These are phyloP conservation scores for Desmodesmus armatus DNA, from an alignment of 139 green algal species.

Conservation along the genomic window DNA sequence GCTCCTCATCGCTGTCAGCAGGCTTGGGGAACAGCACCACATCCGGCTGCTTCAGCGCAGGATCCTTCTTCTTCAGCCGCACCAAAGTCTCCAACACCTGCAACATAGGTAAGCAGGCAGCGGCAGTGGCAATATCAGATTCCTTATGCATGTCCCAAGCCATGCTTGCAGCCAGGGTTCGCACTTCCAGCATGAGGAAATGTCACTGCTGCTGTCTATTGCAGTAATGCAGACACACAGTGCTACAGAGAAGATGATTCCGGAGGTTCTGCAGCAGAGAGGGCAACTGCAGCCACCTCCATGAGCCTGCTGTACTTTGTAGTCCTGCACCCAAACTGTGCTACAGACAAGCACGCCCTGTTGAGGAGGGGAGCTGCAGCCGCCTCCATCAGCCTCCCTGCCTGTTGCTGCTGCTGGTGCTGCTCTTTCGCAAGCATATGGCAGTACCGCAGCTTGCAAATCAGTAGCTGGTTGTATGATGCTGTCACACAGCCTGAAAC, in stretches of 20 bases:
- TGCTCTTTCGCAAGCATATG: not conserved
- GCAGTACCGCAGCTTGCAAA: too few species aligned
- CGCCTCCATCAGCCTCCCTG: too few species aligned
- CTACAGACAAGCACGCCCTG: too few species aligned
- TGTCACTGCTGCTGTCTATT: not conserved
- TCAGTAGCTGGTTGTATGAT: too few species aligned
- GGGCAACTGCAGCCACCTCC: too few species aligned
- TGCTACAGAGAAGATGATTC: not conserved
- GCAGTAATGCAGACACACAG: not conserved
- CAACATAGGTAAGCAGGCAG: constrained; percentile 54
- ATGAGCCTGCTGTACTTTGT: too few species aligned
- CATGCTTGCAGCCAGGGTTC: too few species aligned
- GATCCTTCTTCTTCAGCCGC: constrained; percentile 79
- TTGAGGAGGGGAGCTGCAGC: too few species aligned
- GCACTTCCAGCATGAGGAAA: not conserved
- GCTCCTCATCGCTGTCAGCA: constrained; percentile 24
- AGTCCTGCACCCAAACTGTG: too few species aligned
- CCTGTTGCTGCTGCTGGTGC: not conserved
- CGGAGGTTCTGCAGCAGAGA: too few species aligned
- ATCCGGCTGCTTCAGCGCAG: constrained; percentile 76
- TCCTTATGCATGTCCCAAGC: too few species aligned
- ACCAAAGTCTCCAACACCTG: constrained; percentile 81
- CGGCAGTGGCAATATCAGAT: not conserved
- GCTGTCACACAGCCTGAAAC: too few species aligned
- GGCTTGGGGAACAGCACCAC: constrained; percentile 72